A percentile compares a stretch with the other conserved stretches of the same genome.
These are phyloP conservation scores for Vanderwaltozyma verrucispora DNA, from an alignment of 805 yeast species.

Conservation along the genomic window DNA sequence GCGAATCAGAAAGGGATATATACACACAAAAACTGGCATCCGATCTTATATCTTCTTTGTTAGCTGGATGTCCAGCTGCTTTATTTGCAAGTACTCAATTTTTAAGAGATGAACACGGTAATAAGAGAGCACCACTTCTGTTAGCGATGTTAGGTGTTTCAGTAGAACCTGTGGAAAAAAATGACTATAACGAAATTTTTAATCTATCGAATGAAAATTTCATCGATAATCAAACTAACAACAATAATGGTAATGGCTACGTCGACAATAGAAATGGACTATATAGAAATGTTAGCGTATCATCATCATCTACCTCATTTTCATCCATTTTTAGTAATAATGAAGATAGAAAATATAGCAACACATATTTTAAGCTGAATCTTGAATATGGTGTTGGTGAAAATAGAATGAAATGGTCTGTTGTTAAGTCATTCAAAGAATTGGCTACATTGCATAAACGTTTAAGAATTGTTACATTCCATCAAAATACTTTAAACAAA, in stretches of 20 bases:
- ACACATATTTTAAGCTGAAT: constrained; percentile 42
- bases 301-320: background rate
- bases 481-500: constrained; percentile 28
- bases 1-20: constrained; percentile 7
- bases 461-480: constrained; percentile 45
- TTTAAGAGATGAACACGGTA: constrained; percentile 64
- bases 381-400: constrained; percentile 87
- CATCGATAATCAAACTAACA: constrained; percentile 29
- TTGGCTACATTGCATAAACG: constrained; percentile 60
- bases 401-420: constrained; percentile 68
- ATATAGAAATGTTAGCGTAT: background rate
- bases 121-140: constrained; percentile 72
- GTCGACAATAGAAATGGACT: background rate
- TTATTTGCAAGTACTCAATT: constrained; percentile 66
- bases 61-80: constrained; percentile 65
- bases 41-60: constrained; percentile 41
- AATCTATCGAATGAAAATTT: constrained; percentile 25
- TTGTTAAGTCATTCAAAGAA: constrained; percentile 63
- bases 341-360: constrained; percentile 2
- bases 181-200: background rate
- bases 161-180: constrained; percentile 30
- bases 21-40: constrained; percentile 28
- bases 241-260: constrained; percentile 12
- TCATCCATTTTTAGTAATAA: constrained; percentile 2
- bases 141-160: constrained; percentile 61